These are phyloP conservation scores for Tetragonia tetragonoides DNA, from an alignment of 148 eudicot genomes.

Conservation along the genomic window DNA sequence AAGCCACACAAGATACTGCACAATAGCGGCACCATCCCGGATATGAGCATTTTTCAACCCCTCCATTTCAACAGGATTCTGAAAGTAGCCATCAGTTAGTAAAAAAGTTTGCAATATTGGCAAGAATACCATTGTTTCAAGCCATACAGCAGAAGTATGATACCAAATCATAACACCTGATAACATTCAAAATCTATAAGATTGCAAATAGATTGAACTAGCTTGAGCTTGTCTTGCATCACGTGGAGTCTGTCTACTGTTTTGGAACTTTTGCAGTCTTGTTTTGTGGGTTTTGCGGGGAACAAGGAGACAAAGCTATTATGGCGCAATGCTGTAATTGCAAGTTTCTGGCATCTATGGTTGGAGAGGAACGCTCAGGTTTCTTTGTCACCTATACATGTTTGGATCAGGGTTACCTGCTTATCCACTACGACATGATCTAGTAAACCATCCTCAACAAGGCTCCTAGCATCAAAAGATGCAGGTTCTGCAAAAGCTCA, in stretches of 20 bases:
- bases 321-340: no score
- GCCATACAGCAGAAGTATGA: neutral
- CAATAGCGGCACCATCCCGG: slow-evolving; percentile 97
- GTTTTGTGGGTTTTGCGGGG: no score
- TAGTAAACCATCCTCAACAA: no score
- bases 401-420: no score
- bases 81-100: slow-evolving; percentile 18
- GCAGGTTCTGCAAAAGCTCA: no score
- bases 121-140: neutral
- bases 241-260: neutral
- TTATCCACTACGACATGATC: no score
- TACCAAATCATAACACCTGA: neutral
- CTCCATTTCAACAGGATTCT: slow-evolving; percentile 91
- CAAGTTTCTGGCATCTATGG: no score
- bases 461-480: no score
- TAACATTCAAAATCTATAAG: neutral
- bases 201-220: neutral
- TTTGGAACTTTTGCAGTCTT: no score
- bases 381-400: no score
- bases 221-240: neutral
- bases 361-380: no score
- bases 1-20: slow-evolving; percentile 94
- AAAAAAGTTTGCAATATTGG: neutral
- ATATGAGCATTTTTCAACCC: slow-evolving; percentile 81
- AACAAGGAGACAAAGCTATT: no score